Base-by-base conservation (phyloP, 208 protist genomes). In the Acanthamoeba royreba region DNA sequence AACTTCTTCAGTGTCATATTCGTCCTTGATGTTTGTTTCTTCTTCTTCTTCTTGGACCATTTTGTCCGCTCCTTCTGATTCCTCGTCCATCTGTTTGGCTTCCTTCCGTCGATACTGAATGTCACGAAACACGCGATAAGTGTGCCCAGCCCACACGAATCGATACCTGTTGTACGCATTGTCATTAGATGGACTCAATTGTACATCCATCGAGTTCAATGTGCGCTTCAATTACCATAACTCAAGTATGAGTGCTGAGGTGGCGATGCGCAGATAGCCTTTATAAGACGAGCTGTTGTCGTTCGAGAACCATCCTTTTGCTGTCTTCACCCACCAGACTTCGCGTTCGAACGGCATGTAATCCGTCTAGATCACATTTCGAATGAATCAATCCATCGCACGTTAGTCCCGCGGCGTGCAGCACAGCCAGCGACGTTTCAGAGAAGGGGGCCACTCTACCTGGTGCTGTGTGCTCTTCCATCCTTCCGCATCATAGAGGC, bases 301-400 rank as follows among this genome's bases (percentile, higher is more conserved):
- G 31, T 40, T 52, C 11, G 49, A 43, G 31, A 92, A 92, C 87
- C 87, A 92, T 0, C 25, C 35, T 17, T 42, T 15, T 40, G 87
- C 87, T 22, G 87, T 79, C 45, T 92, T 92, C 15, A 92, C 87
- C 87, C 87, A 92, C 87, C 87, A 92, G 13, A 92, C 55, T 33
- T 92, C 87, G 0, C 61, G 53, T 43, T 92, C 43, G 77, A 79
- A 92, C 4, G 49, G 87, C 53, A 92, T 92, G 87, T 53, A 92
- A 43, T 92, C 87, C 1, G 58, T 79, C 40, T 66, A n/a, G n/a
- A n/a, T n/a, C n/a, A n/a, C n/a, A n/a, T n/a, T n/a, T n/a, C n/a
- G n/a, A n/a, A n/a, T 49, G 40, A 17, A 83, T 83, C 72, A 83
- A 38, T n/a, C n/a, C n/a, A n/a, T n/a, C n/a, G n/a, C n/a, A n/a